phyloP scores from a whole-genome alignment of 2,329 filamentous ascomycete genomes.

The Dryadomyces quercivorus region DNA sequence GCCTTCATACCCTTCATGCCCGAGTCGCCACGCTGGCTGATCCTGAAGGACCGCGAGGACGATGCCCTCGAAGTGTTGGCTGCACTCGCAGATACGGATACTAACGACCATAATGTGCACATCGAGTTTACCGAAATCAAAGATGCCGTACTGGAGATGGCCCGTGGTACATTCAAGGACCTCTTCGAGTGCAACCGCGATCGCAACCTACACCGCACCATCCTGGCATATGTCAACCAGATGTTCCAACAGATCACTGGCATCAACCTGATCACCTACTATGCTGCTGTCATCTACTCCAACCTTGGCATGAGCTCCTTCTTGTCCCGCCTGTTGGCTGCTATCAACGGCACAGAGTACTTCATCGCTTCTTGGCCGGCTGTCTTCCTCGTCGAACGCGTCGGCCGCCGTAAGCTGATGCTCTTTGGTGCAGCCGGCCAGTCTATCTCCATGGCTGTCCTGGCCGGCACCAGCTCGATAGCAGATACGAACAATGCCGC shows the following conservation, averaged over 20 bases:
- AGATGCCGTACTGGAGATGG: constrained; percentile 38
- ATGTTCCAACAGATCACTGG: constrained; percentile 13
- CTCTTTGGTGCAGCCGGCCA: constrained; percentile 57
- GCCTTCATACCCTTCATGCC: constrained; percentile 38
- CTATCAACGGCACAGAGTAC: constrained; percentile 27
- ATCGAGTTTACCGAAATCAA: constrained; percentile 39
- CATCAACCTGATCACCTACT: constrained; percentile 23
- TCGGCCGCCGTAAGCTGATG: constrained; percentile 57
- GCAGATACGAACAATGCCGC: constrained; percentile 21
- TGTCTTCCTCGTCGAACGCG: constrained; percentile 42
- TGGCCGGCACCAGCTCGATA: constrained; percentile 23
- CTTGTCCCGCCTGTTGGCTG: constrained; percentile 38
- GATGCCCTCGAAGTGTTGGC: constrained; percentile 32
- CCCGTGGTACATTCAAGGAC: constrained; percentile 5
- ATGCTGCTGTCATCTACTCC: constrained; percentile 32
- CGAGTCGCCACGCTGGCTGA: constrained; percentile 36
- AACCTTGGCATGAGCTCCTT: constrained; percentile 7
- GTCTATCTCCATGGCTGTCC: constrained; percentile 39
- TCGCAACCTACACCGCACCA: not conserved
- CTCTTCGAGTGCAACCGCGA: not conserved
- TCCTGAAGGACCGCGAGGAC: constrained; percentile 28
- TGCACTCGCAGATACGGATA: constrained; percentile 24
- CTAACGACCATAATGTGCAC: constrained; percentile 40
- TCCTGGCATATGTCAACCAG: not conserved
- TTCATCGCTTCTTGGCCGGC: constrained; percentile 10